These are phyloP conservation scores for Alternaria dauci DNA, from an alignment of 2,329 filamentous ascomycete species.

Conservation along the genomic window DNA sequence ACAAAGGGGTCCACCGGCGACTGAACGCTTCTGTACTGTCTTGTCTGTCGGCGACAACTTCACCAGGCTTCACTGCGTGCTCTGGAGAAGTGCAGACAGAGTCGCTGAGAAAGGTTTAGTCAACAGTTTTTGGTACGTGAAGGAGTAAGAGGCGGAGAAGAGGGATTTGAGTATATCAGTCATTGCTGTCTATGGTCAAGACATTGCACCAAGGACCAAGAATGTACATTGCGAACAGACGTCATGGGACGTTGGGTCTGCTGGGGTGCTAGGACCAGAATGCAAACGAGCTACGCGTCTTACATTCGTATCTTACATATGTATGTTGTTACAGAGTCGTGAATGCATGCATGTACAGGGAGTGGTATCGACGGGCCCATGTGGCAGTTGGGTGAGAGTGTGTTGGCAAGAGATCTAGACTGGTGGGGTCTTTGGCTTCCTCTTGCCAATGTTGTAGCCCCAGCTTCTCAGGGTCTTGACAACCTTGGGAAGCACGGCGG, in stretches of 20 bases:
- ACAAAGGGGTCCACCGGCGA: no score
- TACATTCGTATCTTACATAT: slow-evolving; percentile 18
- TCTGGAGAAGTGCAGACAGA: no score
- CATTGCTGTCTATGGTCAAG: not conserved
- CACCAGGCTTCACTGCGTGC: no score
- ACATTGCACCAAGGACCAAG: not conserved
- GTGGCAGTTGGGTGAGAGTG: not conserved
- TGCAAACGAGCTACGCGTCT: not conserved
- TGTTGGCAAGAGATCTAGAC: not conserved
- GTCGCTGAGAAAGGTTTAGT: no score
- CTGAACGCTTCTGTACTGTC: no score
- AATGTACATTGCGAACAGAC: not conserved
- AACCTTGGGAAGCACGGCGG: slow-evolving; percentile 91
- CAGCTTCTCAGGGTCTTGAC: slow-evolving; percentile 85
- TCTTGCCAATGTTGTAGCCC: slow-evolving; percentile 95
- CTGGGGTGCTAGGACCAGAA: not conserved
- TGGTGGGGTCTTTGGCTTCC: slow-evolving; percentile 54
- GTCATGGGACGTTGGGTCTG: not conserved
- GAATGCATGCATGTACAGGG: slow-evolving; percentile 18
- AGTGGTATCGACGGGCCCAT: not conserved
- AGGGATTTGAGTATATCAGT: not conserved
- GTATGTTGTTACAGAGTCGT: slow-evolving; percentile 21
- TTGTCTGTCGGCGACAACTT: no score
- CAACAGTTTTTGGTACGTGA: not conserved
- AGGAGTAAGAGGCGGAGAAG: not conserved